A percentile compares a stretch with the other conserved stretches of the same genome.
These are phyloP conservation scores for Rhizopus sp. DNA, from an alignment of 371 early-diverging fungal species.

Conservation along the genomic window DNA sequence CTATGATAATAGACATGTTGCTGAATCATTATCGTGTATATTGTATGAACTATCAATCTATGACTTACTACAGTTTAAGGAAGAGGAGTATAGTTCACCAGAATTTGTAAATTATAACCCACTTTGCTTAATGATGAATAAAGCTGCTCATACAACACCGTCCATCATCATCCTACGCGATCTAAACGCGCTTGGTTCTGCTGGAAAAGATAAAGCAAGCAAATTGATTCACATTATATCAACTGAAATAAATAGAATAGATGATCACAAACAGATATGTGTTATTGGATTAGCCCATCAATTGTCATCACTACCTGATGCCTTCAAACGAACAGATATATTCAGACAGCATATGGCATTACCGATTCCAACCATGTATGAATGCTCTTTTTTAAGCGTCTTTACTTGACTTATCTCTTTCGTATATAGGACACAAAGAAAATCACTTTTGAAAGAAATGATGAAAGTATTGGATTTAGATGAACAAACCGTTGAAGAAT, in stretches of 20 bases:
- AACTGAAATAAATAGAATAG: constrained; percentile 23
- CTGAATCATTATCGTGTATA: constrained; percentile 8
- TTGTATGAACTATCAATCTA: constrained; percentile 26
- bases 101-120: constrained; percentile 39
- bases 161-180: constrained; percentile 31
- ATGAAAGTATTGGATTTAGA: constrained; percentile 16
- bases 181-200: constrained; percentile 25
- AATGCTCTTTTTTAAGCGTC: background rate
- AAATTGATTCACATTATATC: constrained; percentile 19
- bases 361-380: constrained; percentile 43
- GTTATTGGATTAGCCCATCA: constrained; percentile 38
- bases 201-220: constrained; percentile 18
- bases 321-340: constrained; percentile 32
- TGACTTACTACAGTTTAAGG: constrained; percentile 35
- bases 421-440: constrained; percentile 30
- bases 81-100: constrained; percentile 26
- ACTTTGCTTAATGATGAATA: constrained; percentile 19
- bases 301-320: constrained; percentile 29
- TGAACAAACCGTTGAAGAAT: constrained; percentile 12
- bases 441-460: constrained; percentile 16
- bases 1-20: constrained; percentile 14
- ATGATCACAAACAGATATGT: constrained; percentile 21
- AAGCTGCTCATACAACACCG: constrained; percentile 25
- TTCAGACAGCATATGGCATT: constrained; percentile 45
- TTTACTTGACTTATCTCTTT: background rate